Evolutionary conservation across 2,329 filamentous ascomycete species (phyloP), one percentile per base, ranked within the genome.

Genomic region (Beauveria caledonica): DNA sequence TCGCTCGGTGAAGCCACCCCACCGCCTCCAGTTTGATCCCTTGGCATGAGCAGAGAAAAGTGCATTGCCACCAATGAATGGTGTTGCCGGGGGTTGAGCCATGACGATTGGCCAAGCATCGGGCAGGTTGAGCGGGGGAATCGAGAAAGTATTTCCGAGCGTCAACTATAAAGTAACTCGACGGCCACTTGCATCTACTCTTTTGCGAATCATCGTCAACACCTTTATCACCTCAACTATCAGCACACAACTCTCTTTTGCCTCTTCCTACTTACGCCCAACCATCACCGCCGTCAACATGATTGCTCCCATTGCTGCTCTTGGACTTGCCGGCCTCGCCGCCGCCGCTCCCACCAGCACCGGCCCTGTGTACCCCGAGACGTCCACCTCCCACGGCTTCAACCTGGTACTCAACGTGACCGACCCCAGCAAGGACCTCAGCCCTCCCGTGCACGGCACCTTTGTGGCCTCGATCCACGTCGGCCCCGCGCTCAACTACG

Each of bases 391-490:
- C 40, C 68, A 68, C 64, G 69, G 72, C 58, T 79, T 79, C 70
- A 71, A 68, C 42, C 71, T 80, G 29, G 69, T 78, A 21, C 73
- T 76, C 66, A 78, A 79, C 62, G 74, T 80, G 44, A 77, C 75
- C 9, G 71, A 77, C 65, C 69, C 68, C 1, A 63, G 69, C 15
- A 64, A 65, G 40, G 76, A 79, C 63, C 73, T 80, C 54, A 65
- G 66, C 6, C 71, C 74, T 0, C 69, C 76, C 0, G 72, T 81
- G 63, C 69, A 80, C 40, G 68, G 73, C 66, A 72, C 67, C 62
- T 70, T 70, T 51, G 59, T 81, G 27, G 68, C 70, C 49, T 74
- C 71, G 51, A 74, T 77, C 45, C 78, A 80, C 66, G 70, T 70
- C 7, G 77, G 77, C 40, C 74, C 78, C 0, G 77, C 74, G 1